A percentile compares a stretch with the other conserved stretches of the same genome.
Evolutionary conservation across 768 basidiomycete species (phyloP).

Genomic region (Candolleomyces efflorescens): DNA sequence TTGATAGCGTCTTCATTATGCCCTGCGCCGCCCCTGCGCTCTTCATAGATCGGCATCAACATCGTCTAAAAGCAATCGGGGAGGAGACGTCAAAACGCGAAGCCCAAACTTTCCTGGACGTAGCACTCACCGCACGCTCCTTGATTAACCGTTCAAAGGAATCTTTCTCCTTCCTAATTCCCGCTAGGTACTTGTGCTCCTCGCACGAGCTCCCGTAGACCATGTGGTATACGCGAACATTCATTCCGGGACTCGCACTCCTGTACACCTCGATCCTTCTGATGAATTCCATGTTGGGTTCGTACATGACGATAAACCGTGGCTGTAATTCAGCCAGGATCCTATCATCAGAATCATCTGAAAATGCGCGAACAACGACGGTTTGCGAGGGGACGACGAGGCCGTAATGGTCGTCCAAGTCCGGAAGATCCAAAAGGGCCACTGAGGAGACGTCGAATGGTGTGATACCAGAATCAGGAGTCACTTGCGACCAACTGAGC

Average conservation of each 20-base stretch:
- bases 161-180: constrained; percentile 87
- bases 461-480: constrained; percentile 5
- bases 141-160: constrained; percentile 90
- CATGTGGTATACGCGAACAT: constrained; percentile 91
- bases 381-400: constrained; percentile 74
- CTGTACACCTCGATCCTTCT: constrained; percentile 92
- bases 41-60: constrained; percentile 80
- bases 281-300: constrained; percentile 91
- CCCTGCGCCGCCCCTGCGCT: constrained; percentile 36
- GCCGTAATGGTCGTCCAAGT: constrained; percentile 79
- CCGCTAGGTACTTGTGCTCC: constrained; percentile 92
- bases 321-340: constrained; percentile 85
- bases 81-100: not conserved
- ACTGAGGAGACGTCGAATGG: constrained; percentile 16
- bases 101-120: too few species aligned
- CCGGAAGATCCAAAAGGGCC: constrained; percentile 36
- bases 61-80: constrained; percentile 56
- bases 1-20: constrained; percentile 62
- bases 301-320: constrained; percentile 92
- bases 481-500: constrained; percentile 2
- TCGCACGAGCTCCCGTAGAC: constrained; percentile 91
- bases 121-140: constrained; percentile 74
- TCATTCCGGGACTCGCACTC: constrained; percentile 76
- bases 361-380: constrained; percentile 82
- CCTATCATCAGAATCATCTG: constrained; percentile 90